Base-by-base conservation (phyloP, 257 asterid genomes). In the Primulina huaijiensis region DNA sequence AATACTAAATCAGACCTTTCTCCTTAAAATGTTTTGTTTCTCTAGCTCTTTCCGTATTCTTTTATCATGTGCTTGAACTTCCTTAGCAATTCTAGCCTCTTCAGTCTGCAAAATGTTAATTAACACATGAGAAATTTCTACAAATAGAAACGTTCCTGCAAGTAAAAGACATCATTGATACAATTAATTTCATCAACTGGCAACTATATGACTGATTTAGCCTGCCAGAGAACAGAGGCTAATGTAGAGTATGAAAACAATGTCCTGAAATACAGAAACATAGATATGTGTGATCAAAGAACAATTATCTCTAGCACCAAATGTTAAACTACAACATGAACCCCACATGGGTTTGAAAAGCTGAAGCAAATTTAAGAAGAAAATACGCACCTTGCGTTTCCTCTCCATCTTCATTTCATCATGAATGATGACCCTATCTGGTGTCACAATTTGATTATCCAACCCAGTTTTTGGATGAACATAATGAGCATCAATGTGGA, bases 31-130 rank as follows among this genome's bases (percentile, higher is more conserved):
- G 70, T 90, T 96, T 78, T 92, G 97, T 76, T 87, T 90, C 86
- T 90, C 98, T 43, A 90, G 85, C 81, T 92, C 98, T 76, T 88
- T 92, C 58, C 95, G 75, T 62, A 86, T 86, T 84, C 84, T 88
- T 77, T 90, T 92, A 82, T 92, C 97, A 75, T 92, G 92, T 72
- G 89, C 90, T 74, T 87, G 90, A 62, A 87, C 90, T 76, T 92
- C 98, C 77, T 85, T 90, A 57, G 92, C 92, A 60, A 90, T 87
- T 80, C 90, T 81, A 66, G 89, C 95, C 82, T 88, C 96, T 75
- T 89, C 94, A 59, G 82, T 72, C 96, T 89, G 85, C 75, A 82
- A 68, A 63, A 74, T 43, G 37, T 37, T 23, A 74, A 59, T 35
- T 19, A 59, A 8, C 67, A 35, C 8, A 25, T 63, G 5, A 64